Base-by-base conservation (phyloP, 1,284 basidiomycete genomes). In the Mycosarcoma mackinlayi region DNA sequence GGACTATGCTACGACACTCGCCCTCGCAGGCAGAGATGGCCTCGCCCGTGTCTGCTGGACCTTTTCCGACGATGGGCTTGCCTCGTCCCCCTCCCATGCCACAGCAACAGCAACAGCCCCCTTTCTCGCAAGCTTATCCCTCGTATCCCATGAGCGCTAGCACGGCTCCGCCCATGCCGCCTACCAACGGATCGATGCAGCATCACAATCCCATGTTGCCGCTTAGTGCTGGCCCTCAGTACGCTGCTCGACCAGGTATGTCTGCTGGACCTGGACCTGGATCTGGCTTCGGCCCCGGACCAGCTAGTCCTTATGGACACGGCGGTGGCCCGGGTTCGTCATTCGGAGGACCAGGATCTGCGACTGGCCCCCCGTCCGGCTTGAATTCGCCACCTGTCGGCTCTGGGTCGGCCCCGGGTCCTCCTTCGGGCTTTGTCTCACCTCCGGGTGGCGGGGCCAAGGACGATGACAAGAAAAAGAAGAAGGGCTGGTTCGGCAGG, bases 401-500 rank as follows among this genome's bases (percentile, higher is more conserved):
- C n/a, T n/a, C n/a, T n/a, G n/a, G n/a, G n/a, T n/a, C n/a, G n/a
- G n/a, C n/a, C n/a, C n/a, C n/a, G n/a, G n/a, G n/a, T n/a, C n/a
- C 56, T 39, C 53, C 52, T 1, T 16, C 40, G 6, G 50, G 44
- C 2, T 18, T 52, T 10, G 39, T 50, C 6, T 40, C 59, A 2
- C 58, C 65, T 30, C 54, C 50, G 1, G 65, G 53, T 16, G 16
- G 39, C 1, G 58, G 60, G n/a, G n/a, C n/a, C 24, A 53, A 60
- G 18, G 61, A 58, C 9, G 57, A 62, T 16, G 65, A 61, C 38
- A 53, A 66, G 45, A 66, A 70, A 46, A 73, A 70, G 62, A 73
- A 73, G 41, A 73, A 73, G 49, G 47, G 59, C 24, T 73, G 71
- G 71, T 73, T 73, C 25, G 55, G 61, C 9, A 58, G 66, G 11